These are phyloP conservation scores for Fusarium nanum DNA, from an alignment of 2,329 filamentous ascomycete species.

Conservation along the genomic window DNA sequence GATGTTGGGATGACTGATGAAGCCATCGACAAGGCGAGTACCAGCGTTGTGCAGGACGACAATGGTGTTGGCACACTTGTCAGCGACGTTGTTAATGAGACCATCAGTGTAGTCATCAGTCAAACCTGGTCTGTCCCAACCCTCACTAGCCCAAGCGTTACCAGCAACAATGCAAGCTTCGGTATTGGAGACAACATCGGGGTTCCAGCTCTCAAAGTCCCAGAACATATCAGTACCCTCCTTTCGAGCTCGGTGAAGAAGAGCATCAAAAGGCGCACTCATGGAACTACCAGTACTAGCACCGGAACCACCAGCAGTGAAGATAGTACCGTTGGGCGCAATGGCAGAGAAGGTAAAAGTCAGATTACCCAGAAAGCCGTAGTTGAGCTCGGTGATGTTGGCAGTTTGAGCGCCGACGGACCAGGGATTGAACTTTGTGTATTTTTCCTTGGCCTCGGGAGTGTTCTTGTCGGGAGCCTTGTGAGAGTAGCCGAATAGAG, in stretches of 20 bases:
- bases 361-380: slow-evolving; percentile 1
- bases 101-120: slow-evolving; percentile 75
- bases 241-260: neutral
- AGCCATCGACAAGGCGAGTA: slow-evolving; percentile 58
- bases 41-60: slow-evolving; percentile 74
- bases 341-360: slow-evolving; percentile 10
- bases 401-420: neutral
- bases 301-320: slow-evolving; percentile 16
- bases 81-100: slow-evolving; percentile 69
- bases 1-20: slow-evolving; percentile 72
- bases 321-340: neutral
- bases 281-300: neutral
- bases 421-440: neutral
- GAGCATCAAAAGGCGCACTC: slow-evolving; percentile 8
- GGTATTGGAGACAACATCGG: neutral
- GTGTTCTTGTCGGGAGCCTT: slow-evolving; percentile 13
- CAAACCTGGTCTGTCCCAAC: slow-evolving; percentile 73
- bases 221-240: slow-evolving; percentile 2
- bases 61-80: slow-evolving; percentile 70
- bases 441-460: neutral
- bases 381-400: slow-evolving; percentile 12
- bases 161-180: slow-evolving; percentile 84
- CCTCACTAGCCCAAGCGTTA: slow-evolving; percentile 82
- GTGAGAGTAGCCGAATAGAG: slow-evolving; percentile 14
- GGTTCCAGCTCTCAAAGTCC: slow-evolving; percentile 20